Percentiles rank a stretch among this genome's conserved stretches.
Conservation (phyloP, 163 green algal genomes). For the Chlorella variabilis region DNA sequence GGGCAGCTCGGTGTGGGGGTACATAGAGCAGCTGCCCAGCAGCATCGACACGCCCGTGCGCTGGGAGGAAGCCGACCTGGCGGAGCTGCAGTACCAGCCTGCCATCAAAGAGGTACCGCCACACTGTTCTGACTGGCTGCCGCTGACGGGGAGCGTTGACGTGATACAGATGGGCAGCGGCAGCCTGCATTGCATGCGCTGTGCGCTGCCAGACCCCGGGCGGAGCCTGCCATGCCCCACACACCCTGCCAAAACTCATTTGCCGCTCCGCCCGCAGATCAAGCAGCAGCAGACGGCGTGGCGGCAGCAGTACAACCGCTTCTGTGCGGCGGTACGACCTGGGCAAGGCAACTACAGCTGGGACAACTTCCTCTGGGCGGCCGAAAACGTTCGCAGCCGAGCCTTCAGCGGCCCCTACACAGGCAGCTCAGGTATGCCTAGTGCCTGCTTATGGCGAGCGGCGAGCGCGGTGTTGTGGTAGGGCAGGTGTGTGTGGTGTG, state of each 20-base stretch:
- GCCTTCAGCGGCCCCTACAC: conserved; percentile 82
- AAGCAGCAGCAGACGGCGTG: conserved; percentile 71
- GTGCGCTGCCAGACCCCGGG: too few relatives aligned
- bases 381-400: conserved; percentile 74
- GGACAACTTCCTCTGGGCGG: conserved; percentile 70
- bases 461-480: too few relatives aligned
- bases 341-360: not conserved
- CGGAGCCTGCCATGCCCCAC: too few relatives aligned
- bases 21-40: conserved; percentile 67
- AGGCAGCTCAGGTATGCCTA: conserved; percentile 35
- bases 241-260: too few relatives aligned
- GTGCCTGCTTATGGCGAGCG: too few relatives aligned
- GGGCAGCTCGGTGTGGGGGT: conserved; percentile 52
- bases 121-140: too few relatives aligned
- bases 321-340: conserved; percentile 31
- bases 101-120: conserved; percentile 59
- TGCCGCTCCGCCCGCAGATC: conserved; percentile 42
- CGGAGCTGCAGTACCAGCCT: conserved; percentile 68
- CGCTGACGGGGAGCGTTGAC: too few relatives aligned
- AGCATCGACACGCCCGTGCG: conserved; percentile 64
- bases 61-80: conserved; percentile 65
- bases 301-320: conserved; percentile 59
- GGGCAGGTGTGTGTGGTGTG: too few relatives aligned
- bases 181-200: too few relatives aligned
- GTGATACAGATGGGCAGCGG: too few relatives aligned